Conservation (phyloP, 768 basidiomycete genomes). For the Dictyophora rubrovolvata region DNA sequence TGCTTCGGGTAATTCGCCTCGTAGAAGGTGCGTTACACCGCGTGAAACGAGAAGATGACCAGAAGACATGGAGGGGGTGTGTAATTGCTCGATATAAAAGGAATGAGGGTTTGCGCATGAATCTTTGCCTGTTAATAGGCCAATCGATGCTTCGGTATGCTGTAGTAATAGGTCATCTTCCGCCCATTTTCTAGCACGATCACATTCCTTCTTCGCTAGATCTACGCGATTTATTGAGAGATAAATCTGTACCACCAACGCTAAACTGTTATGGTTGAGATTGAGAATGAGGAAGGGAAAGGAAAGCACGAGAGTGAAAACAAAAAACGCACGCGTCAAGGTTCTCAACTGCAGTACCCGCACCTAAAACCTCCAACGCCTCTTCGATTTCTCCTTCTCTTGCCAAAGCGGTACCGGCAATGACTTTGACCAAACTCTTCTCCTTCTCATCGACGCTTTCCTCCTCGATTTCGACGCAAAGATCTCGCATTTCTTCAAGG, state of each 20-base stretch:
- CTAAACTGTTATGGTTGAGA: constrained; percentile 41
- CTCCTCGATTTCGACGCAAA: constrained; percentile 78
- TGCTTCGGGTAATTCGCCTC: constrained; percentile 66
- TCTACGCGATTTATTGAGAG: constrained; percentile 84
- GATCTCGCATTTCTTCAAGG: constrained; percentile 75
- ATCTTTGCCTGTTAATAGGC: constrained; percentile 66
- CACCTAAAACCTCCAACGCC: constrained; percentile 79
- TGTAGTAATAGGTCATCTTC: constrained; percentile 88
- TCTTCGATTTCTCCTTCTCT: constrained; percentile 82
- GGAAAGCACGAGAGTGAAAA: background rate
- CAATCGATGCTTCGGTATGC: constrained; percentile 76
- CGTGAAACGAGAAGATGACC: constrained; percentile 69
- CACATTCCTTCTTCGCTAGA: constrained; percentile 78
- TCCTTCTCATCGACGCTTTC: constrained; percentile 55
- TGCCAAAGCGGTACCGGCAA: constrained; percentile 82
- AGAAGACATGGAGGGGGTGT: constrained; percentile 67
- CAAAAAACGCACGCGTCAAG: constrained; percentile 72
- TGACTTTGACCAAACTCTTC: constrained; percentile 62
- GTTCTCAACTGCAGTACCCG: constrained; percentile 55
- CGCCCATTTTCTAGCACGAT: constrained; percentile 72
- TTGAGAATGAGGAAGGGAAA: background rate
- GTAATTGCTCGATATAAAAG: constrained; percentile 79
- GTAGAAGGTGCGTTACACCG: constrained; percentile 67
- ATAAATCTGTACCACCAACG: constrained; percentile 76
- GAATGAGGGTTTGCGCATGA: constrained; percentile 34